Evolutionary conservation across 2,329 filamentous ascomycete species (phyloP), one percentile per base, ranked within the genome.

Genomic region (Colletotrichum zoysiae): DNA sequence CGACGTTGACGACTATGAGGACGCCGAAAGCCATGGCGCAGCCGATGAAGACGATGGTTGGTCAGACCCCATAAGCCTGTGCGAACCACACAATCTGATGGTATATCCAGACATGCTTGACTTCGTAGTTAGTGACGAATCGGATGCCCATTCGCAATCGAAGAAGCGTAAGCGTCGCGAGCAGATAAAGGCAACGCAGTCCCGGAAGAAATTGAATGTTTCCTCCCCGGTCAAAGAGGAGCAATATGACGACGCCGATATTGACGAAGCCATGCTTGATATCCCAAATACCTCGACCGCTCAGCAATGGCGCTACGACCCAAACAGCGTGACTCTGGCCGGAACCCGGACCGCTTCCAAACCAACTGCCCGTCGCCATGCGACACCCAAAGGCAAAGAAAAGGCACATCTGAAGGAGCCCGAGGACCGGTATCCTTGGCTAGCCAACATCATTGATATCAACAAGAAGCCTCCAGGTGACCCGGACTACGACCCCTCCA

Each of bases 401-500:
- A 97, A 96, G 79, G 93, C 94, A 5, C 90, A 95, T 78, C 90
- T 90, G 40, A 92, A 89, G 48, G 95, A 97, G 57, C 95, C 95
- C 1, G 94, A 97, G 74, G 87, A 95, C 67, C 89, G 96, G 73
- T 97, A 99, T 78, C 83, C 93, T 16, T 99, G 96, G 96, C 87
- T 99, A 66, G 95, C 94, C 62, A 92, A 95, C 72, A 88, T 96
- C 70, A 85, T 88, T 75, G 96, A 99, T 80, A 94, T 94, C 60
- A 95, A 98, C 77, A 90, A 91, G 64, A 91, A 97, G 77, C 88
- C 91, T 0, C 89, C 89, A 0, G 91, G 89, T 12, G 90, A 98
- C 80, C 92, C 95, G 0, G 95, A 99, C 68, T 97, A 95, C 77
- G 95, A 99, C 77, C 94, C 94, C 11, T 89, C 94, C 26, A 97